Evolutionary conservation across 495 filamentous ascomycete genomes (phyloP).

Genomic region (Talaromyces proteolyticus): DNA sequence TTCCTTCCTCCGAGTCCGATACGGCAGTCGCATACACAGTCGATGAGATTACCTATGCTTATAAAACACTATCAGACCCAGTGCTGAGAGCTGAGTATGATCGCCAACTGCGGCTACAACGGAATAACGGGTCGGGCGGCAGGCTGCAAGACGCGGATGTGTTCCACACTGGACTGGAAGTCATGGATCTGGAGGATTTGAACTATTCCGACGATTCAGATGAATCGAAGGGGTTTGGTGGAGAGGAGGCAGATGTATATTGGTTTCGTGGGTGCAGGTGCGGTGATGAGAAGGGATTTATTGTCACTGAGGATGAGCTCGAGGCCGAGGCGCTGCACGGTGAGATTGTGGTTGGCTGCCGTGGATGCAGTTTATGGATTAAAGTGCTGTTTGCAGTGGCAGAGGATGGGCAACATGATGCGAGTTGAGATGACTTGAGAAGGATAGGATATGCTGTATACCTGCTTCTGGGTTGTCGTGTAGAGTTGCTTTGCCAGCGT

Average conservation of each 20-base stretch:
- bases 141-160: constrained; percentile 15
- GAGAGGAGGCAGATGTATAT: constrained; percentile 4
- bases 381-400: constrained; percentile 66
- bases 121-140: too few species aligned
- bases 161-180: constrained; percentile 67
- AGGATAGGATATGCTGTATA: too few species aligned
- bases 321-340: constrained; percentile 57
- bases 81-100: constrained; percentile 60
- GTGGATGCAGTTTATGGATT: constrained; percentile 77
- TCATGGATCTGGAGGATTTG: constrained; percentile 80
- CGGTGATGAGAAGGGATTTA: constrained; percentile 68
- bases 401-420: constrained; percentile 18
- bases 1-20: constrained; percentile 1
- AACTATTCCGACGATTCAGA: not conserved
- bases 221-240: not conserved
- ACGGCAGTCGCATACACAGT: constrained; percentile 43
- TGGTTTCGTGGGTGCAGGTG: constrained; percentile 78
- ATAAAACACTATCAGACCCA: constrained; percentile 60
- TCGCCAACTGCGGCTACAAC: constrained; percentile 37
- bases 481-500: too few species aligned
- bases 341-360: constrained; percentile 71
- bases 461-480: too few species aligned
- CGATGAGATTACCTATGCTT: constrained; percentile 76
- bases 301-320: constrained; percentile 64
- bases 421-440: not conserved